phyloP scores from a whole-genome alignment of 2,329 filamentous ascomycete species.

The Aspergillus sp. region DNA sequence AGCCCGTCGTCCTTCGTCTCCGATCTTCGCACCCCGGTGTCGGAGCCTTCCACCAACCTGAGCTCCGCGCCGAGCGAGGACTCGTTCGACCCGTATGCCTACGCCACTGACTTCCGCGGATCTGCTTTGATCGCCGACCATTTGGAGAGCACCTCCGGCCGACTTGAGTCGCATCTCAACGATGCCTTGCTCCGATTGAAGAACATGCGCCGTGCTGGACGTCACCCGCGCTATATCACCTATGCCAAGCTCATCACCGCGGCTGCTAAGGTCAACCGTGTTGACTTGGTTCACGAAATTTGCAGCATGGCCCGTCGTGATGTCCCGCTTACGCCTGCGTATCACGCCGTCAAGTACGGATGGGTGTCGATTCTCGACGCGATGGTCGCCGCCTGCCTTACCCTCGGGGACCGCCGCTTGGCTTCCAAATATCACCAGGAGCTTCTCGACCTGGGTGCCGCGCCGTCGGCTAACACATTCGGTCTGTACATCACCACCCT shows the following conservation, averaged over 20 bases:
- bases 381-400: conserved; percentile 89
- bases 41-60: conserved; percentile 40
- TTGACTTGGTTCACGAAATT: conserved; percentile 76
- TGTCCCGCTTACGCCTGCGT: conserved; percentile 75
- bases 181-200: conserved; percentile 77
- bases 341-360: conserved; percentile 80
- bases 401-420: conserved; percentile 66
- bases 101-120: conserved; percentile 85
- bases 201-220: conserved; percentile 85
- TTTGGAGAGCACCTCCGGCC: conserved; percentile 70
- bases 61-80: conserved; percentile 63
- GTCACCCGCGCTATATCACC: conserved; percentile 90
- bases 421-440: conserved; percentile 88
- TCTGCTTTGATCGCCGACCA: conserved; percentile 85
- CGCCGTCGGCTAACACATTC: conserved; percentile 94
- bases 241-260: conserved; percentile 92
- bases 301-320: conserved; percentile 82
- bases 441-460: conserved; percentile 77
- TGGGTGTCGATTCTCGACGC: conserved; percentile 95
- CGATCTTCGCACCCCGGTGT: conserved; percentile 33
- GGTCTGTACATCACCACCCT: conserved; percentile 98
- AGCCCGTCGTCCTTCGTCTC: conserved; percentile 40
- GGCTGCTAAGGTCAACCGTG: conserved; percentile 75
- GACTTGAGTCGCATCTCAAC: conserved; percentile 63
- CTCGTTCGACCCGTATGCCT: conserved; percentile 80